A percentile compares a stretch with the other conserved stretches of the same genome.
These are phyloP conservation scores for Lactifluus piperatus DNA, from an alignment of 768 basidiomycete genomes.

Conservation along the genomic window DNA sequence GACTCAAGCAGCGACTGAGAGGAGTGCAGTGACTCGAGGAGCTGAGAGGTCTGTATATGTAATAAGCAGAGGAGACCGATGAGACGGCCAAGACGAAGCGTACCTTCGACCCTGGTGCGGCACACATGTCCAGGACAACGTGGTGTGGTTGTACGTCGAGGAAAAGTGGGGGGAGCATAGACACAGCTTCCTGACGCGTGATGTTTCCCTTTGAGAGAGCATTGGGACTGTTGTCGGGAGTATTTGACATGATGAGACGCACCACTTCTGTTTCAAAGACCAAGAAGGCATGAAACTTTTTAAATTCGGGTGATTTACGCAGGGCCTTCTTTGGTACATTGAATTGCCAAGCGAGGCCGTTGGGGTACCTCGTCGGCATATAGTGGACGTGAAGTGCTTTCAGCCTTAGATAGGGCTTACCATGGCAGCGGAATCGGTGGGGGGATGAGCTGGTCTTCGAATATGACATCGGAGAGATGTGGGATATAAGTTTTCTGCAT, in stretches of 20 bases:
- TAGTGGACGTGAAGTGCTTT: not conserved
- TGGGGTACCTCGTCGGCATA: conserved; percentile 66
- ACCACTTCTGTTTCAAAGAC: conserved; percentile 98
- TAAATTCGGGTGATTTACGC: conserved; percentile 83
- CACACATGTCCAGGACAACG: conserved; percentile 94
- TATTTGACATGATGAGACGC: conserved; percentile 25
- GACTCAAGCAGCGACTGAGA: conserved; percentile 55
- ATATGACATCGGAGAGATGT: conserved; percentile 54
- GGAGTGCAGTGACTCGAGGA: conserved; percentile 90
- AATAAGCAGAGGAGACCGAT: not conserved
- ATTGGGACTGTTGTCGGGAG: not conserved
- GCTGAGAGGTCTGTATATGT: conserved; percentile 70
- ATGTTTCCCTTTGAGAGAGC: conserved; percentile 69
- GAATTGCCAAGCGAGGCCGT: conserved; percentile 93
- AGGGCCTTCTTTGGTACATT: conserved; percentile 84
- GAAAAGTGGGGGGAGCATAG: conserved; percentile 97
- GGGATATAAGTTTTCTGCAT: conserved; percentile 79
- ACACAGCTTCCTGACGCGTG: conserved; percentile 94
- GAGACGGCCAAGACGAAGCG: conserved; percentile 1
- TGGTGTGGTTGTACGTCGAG: conserved; percentile 94
- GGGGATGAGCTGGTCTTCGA: conserved; percentile 66
- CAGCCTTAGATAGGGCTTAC: conserved; percentile 33
- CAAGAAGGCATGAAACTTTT: conserved; percentile 90
- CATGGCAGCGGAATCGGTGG: conserved; percentile 83
- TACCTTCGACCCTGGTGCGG: conserved; percentile 95